Evolutionary conservation across 2,329 filamentous ascomycete genomes (phyloP).

Genomic region (Diplodia mutila): DNA sequence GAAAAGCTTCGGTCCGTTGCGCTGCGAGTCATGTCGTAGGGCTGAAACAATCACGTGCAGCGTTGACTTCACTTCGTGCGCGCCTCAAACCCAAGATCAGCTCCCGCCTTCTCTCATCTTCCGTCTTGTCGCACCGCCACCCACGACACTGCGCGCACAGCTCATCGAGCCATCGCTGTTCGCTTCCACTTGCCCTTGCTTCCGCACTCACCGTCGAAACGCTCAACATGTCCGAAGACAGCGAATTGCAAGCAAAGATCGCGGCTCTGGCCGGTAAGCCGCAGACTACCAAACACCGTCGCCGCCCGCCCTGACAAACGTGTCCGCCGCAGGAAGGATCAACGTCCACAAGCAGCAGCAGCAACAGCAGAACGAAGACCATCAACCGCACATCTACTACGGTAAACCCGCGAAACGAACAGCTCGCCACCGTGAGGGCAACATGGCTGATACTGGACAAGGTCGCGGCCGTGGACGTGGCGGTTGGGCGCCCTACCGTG

Average conservation of each 20-base stretch:
- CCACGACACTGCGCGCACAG: neutral
- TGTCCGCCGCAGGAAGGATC: constrained; percentile 66
- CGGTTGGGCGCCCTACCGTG: constrained; percentile 37
- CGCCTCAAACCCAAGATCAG: neutral
- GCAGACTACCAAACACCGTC: constrained; percentile 25
- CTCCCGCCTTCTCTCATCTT: neutral
- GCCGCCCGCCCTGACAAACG: constrained; percentile 12
- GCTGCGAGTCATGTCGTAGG: constrained; percentile 11
- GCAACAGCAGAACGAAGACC: constrained; percentile 47
- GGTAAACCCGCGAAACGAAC: constrained; percentile 36
- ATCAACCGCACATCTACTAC: constrained; percentile 26
- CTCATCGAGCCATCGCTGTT: neutral
- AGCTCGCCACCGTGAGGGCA: constrained; percentile 40
- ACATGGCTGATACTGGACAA: constrained; percentile 22
- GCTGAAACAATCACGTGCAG: constrained; percentile 18
- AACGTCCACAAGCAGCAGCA: constrained; percentile 70
- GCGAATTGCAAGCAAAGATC: constrained; percentile 60
- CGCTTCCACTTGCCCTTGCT: neutral
- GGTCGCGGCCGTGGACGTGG: constrained; percentile 27
- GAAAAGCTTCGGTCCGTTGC: constrained; percentile 2
- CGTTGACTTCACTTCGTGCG: constrained; percentile 12
- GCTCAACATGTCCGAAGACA: constrained; percentile 56
- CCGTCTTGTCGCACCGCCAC: constrained; percentile 8
- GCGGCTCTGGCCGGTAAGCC: constrained; percentile 60
- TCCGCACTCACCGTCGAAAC: neutral